These are phyloP conservation scores for Candida ulmi DNA, from an alignment of 805 yeast genomes.

Conservation along the genomic window DNA sequence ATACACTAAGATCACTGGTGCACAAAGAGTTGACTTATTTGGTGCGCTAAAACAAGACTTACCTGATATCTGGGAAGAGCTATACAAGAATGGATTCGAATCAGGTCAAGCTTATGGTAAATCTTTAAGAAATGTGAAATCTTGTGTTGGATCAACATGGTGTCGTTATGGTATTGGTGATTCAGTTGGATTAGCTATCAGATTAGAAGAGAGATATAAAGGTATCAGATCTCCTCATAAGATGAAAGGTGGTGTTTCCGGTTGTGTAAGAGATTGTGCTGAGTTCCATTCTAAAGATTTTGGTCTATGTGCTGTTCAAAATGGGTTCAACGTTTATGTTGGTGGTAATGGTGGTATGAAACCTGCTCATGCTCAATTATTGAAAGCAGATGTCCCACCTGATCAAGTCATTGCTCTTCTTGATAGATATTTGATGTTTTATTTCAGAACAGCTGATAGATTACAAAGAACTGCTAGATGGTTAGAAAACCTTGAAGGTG, in stretches of 20 bases:
- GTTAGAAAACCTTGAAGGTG: conserved; percentile 32
- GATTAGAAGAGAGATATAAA: conserved; percentile 32
- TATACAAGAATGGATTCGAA: conserved; percentile 28
- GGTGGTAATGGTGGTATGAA: conserved; percentile 38
- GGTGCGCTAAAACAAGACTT: conserved; percentile 30
- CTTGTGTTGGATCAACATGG: conserved; percentile 35
- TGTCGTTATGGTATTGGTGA: conserved; percentile 35
- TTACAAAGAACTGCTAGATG: conserved; percentile 34
- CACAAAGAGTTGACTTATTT: conserved; percentile 30
- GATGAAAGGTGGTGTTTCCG: conserved; percentile 33
- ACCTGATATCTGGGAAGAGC: conserved; percentile 28
- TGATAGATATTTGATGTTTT: conserved; percentile 33
- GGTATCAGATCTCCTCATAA: conserved; percentile 33
- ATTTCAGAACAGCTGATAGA: conserved; percentile 32
- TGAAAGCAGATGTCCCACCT: conserved; percentile 29
- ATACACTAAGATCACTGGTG: conserved; percentile 33
- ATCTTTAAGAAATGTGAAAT: conserved; percentile 30
- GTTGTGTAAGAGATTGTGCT: conserved; percentile 34
- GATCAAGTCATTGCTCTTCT: conserved; percentile 31
- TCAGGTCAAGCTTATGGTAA: conserved; percentile 35
- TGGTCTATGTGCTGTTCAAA: conserved; percentile 32
- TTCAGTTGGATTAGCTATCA: conserved; percentile 32
- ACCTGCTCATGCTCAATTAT: conserved; percentile 32
- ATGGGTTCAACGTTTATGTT: conserved; percentile 31
- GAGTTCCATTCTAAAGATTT: conserved; percentile 33